phyloP scores from a whole-genome alignment of 1,139 yeast species.

The Pichia sp. region DNA sequence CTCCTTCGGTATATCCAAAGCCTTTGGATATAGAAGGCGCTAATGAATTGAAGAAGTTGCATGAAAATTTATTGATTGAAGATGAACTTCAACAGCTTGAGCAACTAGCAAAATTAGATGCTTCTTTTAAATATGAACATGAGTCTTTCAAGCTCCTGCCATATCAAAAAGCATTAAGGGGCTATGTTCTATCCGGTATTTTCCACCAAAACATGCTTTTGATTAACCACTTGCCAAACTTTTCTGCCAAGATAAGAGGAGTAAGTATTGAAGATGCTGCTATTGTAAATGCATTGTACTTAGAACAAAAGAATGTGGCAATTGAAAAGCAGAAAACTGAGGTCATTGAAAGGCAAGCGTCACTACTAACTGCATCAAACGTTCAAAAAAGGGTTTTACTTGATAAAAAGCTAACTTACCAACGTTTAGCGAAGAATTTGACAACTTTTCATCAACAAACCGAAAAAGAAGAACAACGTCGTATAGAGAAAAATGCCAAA shows the following conservation, averaged over 20 bases:
- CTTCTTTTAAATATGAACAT: constrained; percentile 37
- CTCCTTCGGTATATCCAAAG: constrained; percentile 72
- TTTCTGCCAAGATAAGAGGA: constrained; percentile 61
- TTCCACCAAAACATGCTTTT: constrained; percentile 65
- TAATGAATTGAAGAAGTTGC: constrained; percentile 47
- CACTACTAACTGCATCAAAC: constrained; percentile 41
- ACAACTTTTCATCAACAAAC: constrained; percentile 42
- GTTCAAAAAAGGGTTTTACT: constrained; percentile 31
- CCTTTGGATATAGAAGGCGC: constrained; percentile 70
- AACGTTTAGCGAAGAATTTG: constrained; percentile 29
- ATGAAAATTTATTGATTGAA: constrained; percentile 31
- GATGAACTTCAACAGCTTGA: constrained; percentile 21
- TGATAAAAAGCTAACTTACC: constrained; percentile 26
- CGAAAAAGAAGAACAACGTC: constrained; percentile 86
- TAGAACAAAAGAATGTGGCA: constrained; percentile 46
- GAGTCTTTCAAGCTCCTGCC: constrained; percentile 55
- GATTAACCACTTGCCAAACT: constrained; percentile 75
- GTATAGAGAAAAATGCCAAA: constrained; percentile 86
- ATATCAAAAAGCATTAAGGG: constrained; percentile 60
- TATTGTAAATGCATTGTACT: constrained; percentile 43
- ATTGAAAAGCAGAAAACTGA: constrained; percentile 41
- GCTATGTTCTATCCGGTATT: constrained; percentile 54
- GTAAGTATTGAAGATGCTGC: constrained; percentile 44
- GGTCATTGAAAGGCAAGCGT: constrained; percentile 46
- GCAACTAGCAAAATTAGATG: constrained; percentile 27